Conservation (phyloP, 169 alveolate genomes). For the Plasmodium vinckei region DNA sequence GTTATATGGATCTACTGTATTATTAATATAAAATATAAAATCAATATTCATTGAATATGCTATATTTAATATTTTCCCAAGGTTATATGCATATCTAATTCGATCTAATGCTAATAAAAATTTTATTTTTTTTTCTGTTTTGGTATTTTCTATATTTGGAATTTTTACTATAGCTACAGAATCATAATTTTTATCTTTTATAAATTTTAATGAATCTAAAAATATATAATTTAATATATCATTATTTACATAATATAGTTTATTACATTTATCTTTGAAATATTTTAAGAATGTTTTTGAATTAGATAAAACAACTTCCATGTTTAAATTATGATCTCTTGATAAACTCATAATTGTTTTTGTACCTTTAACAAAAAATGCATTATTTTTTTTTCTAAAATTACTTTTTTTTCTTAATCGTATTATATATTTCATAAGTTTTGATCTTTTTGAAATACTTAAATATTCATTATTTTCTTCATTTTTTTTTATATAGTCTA, state of each 20-base stretch:
- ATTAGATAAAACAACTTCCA: slow-evolving; percentile 61
- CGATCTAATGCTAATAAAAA: slow-evolving; percentile 82
- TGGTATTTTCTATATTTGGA: slow-evolving; percentile 12
- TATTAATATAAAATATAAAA: slow-evolving; percentile 77
- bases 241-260: slow-evolving; percentile 42
- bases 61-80: slow-evolving; percentile 81
- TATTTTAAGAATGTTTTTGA: slow-evolving; percentile 22
- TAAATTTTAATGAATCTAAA: slow-evolving; percentile 39
- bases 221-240: slow-evolving; percentile 65
- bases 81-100: slow-evolving; percentile 82
- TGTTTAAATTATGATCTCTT: slow-evolving; percentile 18
- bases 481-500: neutral
- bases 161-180: slow-evolving; percentile 62
- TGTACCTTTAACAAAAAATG: slow-evolving; percentile 74
- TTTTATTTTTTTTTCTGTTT: slow-evolving; percentile 27
- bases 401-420: slow-evolving; percentile 73
- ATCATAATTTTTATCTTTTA: slow-evolving; percentile 30
- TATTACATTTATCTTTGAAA: slow-evolving; percentile 45
- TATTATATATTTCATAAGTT: slow-evolving; percentile 70
- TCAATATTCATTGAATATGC: slow-evolving; percentile 82
- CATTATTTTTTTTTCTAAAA: slow-evolving; percentile 66
- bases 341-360: slow-evolving; percentile 38
- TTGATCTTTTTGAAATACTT: slow-evolving; percentile 56
- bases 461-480: slow-evolving; percentile 32
- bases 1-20: slow-evolving; percentile 85